These are phyloP conservation scores for Blastobotrys mokoenaii DNA, from an alignment of 805 yeast genomes.

Conservation along the genomic window DNA sequence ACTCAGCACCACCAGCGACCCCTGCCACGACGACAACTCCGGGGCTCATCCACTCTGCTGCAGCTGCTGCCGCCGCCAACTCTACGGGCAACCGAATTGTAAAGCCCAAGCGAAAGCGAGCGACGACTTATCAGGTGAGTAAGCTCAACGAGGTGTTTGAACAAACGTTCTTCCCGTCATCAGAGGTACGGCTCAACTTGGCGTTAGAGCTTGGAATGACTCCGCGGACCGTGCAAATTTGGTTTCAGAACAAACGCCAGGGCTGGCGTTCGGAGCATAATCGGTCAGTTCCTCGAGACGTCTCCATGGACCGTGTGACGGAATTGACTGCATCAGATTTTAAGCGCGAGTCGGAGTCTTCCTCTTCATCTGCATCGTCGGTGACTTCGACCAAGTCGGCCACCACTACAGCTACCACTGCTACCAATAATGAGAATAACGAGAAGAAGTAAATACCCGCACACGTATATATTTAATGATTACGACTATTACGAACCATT, in stretches of 20 bases:
- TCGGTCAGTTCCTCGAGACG: slow-evolving; percentile 15
- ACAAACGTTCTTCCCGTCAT: slow-evolving; percentile 67
- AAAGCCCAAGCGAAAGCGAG: slow-evolving; percentile 53
- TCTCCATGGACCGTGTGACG: slow-evolving; percentile 4
- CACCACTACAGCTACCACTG: no score
- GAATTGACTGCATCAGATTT: no score
- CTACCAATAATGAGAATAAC: no score
- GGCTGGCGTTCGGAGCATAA: slow-evolving; percentile 25
- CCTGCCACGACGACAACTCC: neutral
- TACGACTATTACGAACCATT: no score
- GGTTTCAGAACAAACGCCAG: slow-evolving; percentile 79
- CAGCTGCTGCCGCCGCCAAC: neutral
- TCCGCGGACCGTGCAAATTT: slow-evolving; percentile 81
- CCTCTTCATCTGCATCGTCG: no score
- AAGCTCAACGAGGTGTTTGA: slow-evolving; percentile 64
- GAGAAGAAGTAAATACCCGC: no score
- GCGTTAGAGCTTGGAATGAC: slow-evolving; percentile 72
- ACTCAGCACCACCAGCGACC: slow-evolving; percentile 3
- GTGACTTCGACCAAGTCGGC: no score
- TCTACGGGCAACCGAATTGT: slow-evolving; percentile 13
- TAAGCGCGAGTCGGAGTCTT: no score
- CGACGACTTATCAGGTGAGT: slow-evolving; percentile 71
- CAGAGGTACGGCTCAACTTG: slow-evolving; percentile 60
- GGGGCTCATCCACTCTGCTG: neutral
- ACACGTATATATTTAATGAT: no score